These are phyloP conservation scores for Fomitopsis palustris DNA, from an alignment of 1,284 basidiomycete species.

Conservation along the genomic window DNA sequence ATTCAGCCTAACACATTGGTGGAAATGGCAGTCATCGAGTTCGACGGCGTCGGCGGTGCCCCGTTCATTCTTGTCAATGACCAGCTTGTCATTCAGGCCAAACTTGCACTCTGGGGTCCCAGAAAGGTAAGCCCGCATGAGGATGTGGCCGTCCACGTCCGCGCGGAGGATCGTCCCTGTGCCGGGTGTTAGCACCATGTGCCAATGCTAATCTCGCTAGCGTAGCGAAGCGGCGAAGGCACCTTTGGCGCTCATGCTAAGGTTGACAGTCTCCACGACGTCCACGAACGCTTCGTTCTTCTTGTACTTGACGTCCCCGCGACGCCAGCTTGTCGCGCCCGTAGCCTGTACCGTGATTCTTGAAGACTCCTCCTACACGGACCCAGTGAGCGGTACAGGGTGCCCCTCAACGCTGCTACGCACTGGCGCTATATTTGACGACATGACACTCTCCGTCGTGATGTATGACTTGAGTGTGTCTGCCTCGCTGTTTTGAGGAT, in stretches of 20 bases:
- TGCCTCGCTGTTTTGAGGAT: conserved; percentile 98
- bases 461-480: conserved; percentile 98
- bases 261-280: conserved; percentile 94
- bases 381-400: not conserved
- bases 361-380: conserved; percentile 85
- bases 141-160: conserved; percentile 96
- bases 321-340: conserved; percentile 90
- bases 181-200: not conserved
- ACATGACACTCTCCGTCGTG: conserved; percentile 95
- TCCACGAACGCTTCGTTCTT: conserved; percentile 99
- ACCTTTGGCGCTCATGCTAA: conserved; percentile 97
- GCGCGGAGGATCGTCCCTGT: conserved; percentile 89
- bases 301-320: conserved; percentile 94
- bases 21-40: conserved; percentile 97
- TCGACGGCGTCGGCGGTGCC: conserved; percentile 78
- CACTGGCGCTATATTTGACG: conserved; percentile 76
- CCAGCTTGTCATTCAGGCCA: conserved; percentile 96
- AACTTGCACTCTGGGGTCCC: conserved; percentile 98
- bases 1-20: conserved; percentile 94
- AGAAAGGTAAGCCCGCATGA: conserved; percentile 96
- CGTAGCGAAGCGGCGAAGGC: conserved; percentile 14
- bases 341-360: conserved; percentile 97
- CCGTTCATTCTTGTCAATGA: conserved; percentile 82
- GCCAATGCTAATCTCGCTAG: not conserved
- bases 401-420: conserved; percentile 22